These are phyloP conservation scores for Macrocybe gigantea DNA, from an alignment of 768 basidiomycete species.

Conservation along the genomic window DNA sequence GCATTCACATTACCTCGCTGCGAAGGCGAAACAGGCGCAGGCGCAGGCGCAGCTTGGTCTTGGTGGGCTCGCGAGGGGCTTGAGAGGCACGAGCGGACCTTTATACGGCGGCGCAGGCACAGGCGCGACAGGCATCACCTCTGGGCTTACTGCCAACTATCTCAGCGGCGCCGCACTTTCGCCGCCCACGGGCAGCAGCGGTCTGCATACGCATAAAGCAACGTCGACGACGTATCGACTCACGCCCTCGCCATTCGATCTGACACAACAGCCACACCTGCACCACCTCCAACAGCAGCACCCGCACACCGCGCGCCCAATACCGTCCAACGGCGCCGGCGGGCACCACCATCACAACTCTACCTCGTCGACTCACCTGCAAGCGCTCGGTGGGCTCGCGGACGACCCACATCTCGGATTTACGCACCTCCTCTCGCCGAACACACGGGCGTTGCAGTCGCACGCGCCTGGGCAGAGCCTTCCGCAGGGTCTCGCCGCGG, in stretches of 20 bases:
- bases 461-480: conserved; percentile 90
- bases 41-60: conserved; percentile 19
- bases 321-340: conserved; percentile 16
- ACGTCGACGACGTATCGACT: conserved; percentile 35
- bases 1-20: conserved; percentile 56
- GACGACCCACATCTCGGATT: conserved; percentile 12
- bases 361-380: background rate
- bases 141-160: conserved; percentile 25
- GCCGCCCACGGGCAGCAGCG: conserved; percentile 23
- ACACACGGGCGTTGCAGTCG: conserved; percentile 72
- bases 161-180: conserved; percentile 19
- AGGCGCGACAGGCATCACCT: conserved; percentile 10
- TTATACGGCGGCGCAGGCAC: conserved; percentile 12
- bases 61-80: conserved; percentile 22
- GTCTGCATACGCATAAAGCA: conserved; percentile 32
- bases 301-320: conserved; percentile 22
- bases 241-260: conserved; percentile 38
- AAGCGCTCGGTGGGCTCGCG: background rate
- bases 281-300: conserved; percentile 24
- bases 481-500: conserved; percentile 89
- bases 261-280: conserved; percentile 30
- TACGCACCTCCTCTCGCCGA: conserved; percentile 49
- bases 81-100: conserved; percentile 26
- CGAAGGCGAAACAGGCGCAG: conserved; percentile 37
- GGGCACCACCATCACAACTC: background rate